Evolutionary conservation across 768 basidiomycete genomes (phyloP).

Genomic region (Pluteus cervinus): DNA sequence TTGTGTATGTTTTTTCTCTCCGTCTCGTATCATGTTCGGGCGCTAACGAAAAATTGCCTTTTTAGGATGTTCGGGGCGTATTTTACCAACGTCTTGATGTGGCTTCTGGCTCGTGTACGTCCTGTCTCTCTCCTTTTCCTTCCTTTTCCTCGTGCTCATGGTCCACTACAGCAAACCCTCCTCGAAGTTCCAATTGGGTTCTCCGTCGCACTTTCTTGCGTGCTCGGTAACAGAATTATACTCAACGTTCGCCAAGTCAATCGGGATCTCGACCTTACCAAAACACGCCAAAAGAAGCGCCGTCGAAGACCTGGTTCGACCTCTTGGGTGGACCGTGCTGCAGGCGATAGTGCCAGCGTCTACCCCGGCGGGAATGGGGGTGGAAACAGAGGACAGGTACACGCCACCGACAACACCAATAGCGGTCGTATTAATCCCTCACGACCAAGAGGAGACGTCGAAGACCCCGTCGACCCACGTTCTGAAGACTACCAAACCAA

Average conservation of each 20-base stretch:
- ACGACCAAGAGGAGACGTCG: no score
- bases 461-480: no score
- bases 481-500: no score
- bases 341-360: no score
- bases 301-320: no score
- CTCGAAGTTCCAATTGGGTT: slow-evolving; percentile 54
- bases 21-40: not conserved
- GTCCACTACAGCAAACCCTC: slow-evolving; percentile 24
- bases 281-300: no score
- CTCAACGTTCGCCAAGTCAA: slow-evolving; percentile 46
- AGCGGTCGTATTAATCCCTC: no score
- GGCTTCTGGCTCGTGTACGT: slow-evolving; percentile 29
- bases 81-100: slow-evolving; percentile 41
- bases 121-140: not conserved
- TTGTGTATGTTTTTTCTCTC: slow-evolving; percentile 36
- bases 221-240: slow-evolving; percentile 50
- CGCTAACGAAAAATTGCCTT: slow-evolving; percentile 1
- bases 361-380: no score
- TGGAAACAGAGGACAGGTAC: no score
- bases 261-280: no score
- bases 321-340: no score
- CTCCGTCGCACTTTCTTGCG: slow-evolving; percentile 51
- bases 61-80: slow-evolving; percentile 51
- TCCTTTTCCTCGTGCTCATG: not conserved
- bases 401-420: no score